phyloP scores from a whole-genome alignment of 306 rosid species.

The Urtica urens region DNA sequence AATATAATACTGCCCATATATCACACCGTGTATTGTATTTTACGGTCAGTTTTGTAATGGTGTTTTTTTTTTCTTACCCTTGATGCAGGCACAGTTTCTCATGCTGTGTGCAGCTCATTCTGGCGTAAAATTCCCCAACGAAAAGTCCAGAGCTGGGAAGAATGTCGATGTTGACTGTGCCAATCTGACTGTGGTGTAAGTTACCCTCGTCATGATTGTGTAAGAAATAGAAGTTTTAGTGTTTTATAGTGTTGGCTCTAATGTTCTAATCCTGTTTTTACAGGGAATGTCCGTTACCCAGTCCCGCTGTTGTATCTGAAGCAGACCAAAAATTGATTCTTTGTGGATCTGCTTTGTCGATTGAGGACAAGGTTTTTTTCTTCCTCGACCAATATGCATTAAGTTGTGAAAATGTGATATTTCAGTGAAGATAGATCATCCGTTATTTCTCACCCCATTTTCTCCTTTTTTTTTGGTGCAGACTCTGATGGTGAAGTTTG shows the following conservation, averaged over 20 bases:
- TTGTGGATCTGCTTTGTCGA: constrained; percentile 81
- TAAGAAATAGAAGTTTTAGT: neutral
- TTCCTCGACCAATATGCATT: neutral
- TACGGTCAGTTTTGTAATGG: constrained; percentile 3
- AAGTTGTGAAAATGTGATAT: constrained; percentile 41
- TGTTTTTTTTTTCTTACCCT: constrained; percentile 12
- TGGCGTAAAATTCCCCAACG: constrained; percentile 49
- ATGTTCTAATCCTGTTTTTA: constrained; percentile 10
- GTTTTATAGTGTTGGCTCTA: neutral
- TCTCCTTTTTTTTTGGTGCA: constrained; percentile 19
- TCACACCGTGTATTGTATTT: constrained; percentile 8
- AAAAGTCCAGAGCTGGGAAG: constrained; percentile 28
- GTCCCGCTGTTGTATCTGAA: constrained; percentile 21
- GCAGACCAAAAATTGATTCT: constrained; percentile 31
- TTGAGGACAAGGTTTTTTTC: constrained; percentile 56
- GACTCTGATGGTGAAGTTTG: constrained; percentile 49
- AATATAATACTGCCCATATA: neutral
- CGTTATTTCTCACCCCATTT: constrained; percentile 28
- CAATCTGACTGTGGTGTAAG: constrained; percentile 25
- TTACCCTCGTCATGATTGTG: neutral
- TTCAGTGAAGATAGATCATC: constrained; percentile 60
- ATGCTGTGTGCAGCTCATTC: constrained; percentile 78
- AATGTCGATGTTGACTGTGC: constrained; percentile 15
- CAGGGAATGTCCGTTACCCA: constrained; percentile 31
- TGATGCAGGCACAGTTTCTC: constrained; percentile 60